Percentiles rank a stretch among this genome's conserved stretches.
Evolutionary conservation across 371 early-diverging fungal genomes (phyloP).

Genomic region (Mortierella sp.): DNA sequence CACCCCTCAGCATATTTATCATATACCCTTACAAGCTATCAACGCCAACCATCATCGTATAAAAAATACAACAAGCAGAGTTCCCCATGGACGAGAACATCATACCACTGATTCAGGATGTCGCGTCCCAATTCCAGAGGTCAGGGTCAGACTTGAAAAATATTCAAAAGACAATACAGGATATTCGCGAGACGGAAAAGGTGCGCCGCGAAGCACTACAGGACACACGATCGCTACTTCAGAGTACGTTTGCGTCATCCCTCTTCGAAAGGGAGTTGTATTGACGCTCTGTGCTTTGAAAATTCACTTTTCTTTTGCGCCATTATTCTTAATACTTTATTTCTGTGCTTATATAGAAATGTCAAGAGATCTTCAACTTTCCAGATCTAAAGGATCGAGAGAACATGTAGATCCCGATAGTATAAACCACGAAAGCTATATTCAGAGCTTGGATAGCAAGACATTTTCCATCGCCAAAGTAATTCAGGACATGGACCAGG

Average conservation of each 20-base stretch:
- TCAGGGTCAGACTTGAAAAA: conserved; percentile 29
- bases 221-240: conserved; percentile 30
- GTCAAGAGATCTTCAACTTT: conserved; percentile 28
- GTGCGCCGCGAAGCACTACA: conserved; percentile 31
- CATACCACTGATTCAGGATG: conserved; percentile 27
- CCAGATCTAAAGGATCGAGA: conserved; percentile 25
- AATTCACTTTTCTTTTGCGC: not conserved
- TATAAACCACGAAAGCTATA: conserved; percentile 31
- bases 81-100: conserved; percentile 14
- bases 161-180: conserved; percentile 32
- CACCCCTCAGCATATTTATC: not conserved
- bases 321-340: not conserved
- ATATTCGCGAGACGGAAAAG: conserved; percentile 35
- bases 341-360: conserved; percentile 14
- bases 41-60: no score
- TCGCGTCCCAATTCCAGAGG: conserved; percentile 38
- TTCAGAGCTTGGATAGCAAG: conserved; percentile 38
- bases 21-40: not conserved
- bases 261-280: no score
- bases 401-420: conserved; percentile 40
- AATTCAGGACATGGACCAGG: conserved; percentile 46
- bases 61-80: conserved; percentile 4
- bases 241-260: conserved; percentile 20
- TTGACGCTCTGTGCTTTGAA: no score
- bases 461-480: conserved; percentile 36